A percentile compares a stretch with the other conserved stretches of the same genome.
These are phyloP conservation scores for Niebla homalea DNA, from an alignment of 495 filamentous ascomycete species.

Conservation along the genomic window DNA sequence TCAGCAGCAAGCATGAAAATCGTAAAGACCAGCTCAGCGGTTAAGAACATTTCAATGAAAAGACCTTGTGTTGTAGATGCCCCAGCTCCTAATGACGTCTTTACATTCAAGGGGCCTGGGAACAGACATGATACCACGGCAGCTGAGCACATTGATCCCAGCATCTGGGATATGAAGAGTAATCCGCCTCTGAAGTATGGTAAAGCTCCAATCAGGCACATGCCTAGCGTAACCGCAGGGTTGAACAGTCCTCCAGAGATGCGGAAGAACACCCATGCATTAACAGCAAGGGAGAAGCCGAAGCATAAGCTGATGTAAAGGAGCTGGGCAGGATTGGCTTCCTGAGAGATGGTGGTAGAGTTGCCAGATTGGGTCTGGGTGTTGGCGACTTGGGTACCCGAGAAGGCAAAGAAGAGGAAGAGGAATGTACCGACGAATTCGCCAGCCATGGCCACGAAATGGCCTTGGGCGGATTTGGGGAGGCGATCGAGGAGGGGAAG, in stretches of 20 bases:
- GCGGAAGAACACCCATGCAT: slow-evolving; percentile 78
- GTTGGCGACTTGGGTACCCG: slow-evolving; percentile 61
- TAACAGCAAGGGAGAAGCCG: slow-evolving; percentile 63
- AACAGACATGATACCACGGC: slow-evolving; percentile 50
- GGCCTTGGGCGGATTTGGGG: slow-evolving; percentile 24
- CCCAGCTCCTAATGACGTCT: slow-evolving; percentile 42
- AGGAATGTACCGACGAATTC: slow-evolving; percentile 75
- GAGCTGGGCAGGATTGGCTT: slow-evolving; percentile 23
- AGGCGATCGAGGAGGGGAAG: slow-evolving; percentile 6
- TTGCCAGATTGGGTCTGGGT: slow-evolving; percentile 12
- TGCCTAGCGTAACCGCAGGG: slow-evolving; percentile 53
- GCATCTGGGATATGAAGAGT: slow-evolving; percentile 40
- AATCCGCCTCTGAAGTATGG: slow-evolving; percentile 34
- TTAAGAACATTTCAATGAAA: slow-evolving; percentile 73
- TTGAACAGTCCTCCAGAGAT: slow-evolving; percentile 74
- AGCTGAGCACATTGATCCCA: slow-evolving; percentile 44
- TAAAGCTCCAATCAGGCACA: slow-evolving; percentile 44
- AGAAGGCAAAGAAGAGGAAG: slow-evolving; percentile 72
- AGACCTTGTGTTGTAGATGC: slow-evolving; percentile 51
- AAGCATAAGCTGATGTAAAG: slow-evolving; percentile 62
- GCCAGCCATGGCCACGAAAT: slow-evolving; percentile 48
- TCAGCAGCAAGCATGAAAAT: slow-evolving; percentile 76
- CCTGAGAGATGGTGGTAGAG: slow-evolving; percentile 6
- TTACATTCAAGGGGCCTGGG: slow-evolving; percentile 47
- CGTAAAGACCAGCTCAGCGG: slow-evolving; percentile 60